These are phyloP conservation scores for Fusarium buharicum DNA, from an alignment of 2,329 filamentous ascomycete species.

Conservation along the genomic window DNA sequence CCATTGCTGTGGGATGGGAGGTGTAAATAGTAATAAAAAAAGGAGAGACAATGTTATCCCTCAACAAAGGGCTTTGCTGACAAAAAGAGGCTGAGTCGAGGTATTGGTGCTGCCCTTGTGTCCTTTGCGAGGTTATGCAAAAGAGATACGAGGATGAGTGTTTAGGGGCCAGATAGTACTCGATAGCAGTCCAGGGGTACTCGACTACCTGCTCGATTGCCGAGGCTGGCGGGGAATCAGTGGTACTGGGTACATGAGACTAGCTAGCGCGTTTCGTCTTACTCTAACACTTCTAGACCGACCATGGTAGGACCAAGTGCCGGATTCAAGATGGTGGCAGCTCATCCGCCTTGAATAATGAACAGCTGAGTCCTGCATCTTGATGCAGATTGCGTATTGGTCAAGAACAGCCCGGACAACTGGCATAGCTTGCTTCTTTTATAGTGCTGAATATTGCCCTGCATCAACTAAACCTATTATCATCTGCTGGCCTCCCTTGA, in stretches of 20 bases:
- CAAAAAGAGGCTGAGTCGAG: slow-evolving; percentile 28
- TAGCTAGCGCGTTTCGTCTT: slow-evolving; percentile 12
- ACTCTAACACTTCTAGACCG: slow-evolving; percentile 2
- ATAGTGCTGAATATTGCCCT: neutral
- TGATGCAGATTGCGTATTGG: slow-evolving; percentile 4
- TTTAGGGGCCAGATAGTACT: slow-evolving; percentile 9
- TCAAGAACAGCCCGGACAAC: neutral
- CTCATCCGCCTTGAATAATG: slow-evolving; percentile 9
- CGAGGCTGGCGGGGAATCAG: neutral
- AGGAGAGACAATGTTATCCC: slow-evolving; percentile 19
- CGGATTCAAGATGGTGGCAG: neutral
- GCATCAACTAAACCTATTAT: neutral
- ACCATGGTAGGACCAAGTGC: too few relatives aligned
- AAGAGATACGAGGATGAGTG: slow-evolving; percentile 15
- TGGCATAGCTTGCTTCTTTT: neutral
- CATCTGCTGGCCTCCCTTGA: slow-evolving; percentile 8
- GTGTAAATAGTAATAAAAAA: slow-evolving; percentile 20
- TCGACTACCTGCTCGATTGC: slow-evolving; percentile 11
- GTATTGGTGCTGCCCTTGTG: slow-evolving; percentile 34
- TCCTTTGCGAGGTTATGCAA: slow-evolving; percentile 25
- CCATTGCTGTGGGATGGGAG: slow-evolving; percentile 20
- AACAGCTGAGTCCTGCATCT: slow-evolving; percentile 2
- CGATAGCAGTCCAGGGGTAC: slow-evolving; percentile 17
- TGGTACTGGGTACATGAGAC: slow-evolving; percentile 17
- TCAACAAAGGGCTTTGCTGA: slow-evolving; percentile 29